Percentiles rank a stretch among this genome's conserved stretches.
Conservation (phyloP, 257 asterid genomes). For the Lavandula angustifolia region DNA sequence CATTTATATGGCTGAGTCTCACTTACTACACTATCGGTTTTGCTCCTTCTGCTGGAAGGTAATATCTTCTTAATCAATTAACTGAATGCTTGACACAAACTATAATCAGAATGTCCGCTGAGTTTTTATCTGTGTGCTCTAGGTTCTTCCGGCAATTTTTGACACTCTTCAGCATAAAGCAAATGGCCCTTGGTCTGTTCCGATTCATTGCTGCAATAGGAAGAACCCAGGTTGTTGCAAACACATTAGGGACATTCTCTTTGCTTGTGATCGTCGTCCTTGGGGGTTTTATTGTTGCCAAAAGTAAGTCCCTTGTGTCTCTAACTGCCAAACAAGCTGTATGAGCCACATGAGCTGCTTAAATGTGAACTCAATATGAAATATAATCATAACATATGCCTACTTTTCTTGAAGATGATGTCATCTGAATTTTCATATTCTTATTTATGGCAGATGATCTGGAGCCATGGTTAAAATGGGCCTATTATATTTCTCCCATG, state of each 20-base stretch:
- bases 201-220: slow-evolving; percentile 50
- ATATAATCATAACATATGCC: not conserved
- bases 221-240: slow-evolving; percentile 50
- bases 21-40: slow-evolving; percentile 56
- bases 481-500: slow-evolving; percentile 54
- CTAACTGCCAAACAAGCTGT: not conserved
- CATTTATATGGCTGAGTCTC: slow-evolving; percentile 44
- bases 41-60: slow-evolving; percentile 51
- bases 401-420: too few species aligned
- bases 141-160: slow-evolving; percentile 55
- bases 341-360: not conserved
- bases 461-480: slow-evolving; percentile 52
- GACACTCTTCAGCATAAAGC: slow-evolving; percentile 42
- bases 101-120: not conserved
- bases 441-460: slow-evolving; percentile 43
- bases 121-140: not conserved
- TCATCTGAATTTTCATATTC: not conserved
- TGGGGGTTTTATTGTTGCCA: slow-evolving; percentile 56
- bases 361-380: not conserved
- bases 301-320: slow-evolving; percentile 30
- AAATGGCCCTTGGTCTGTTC: slow-evolving; percentile 52
- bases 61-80: not conserved
- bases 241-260: slow-evolving; percentile 46
- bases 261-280: slow-evolving; percentile 44
- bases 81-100: not conserved